Evolutionary conservation across 805 yeast species (phyloP).

Genomic region (Millerozyma miso): DNA sequence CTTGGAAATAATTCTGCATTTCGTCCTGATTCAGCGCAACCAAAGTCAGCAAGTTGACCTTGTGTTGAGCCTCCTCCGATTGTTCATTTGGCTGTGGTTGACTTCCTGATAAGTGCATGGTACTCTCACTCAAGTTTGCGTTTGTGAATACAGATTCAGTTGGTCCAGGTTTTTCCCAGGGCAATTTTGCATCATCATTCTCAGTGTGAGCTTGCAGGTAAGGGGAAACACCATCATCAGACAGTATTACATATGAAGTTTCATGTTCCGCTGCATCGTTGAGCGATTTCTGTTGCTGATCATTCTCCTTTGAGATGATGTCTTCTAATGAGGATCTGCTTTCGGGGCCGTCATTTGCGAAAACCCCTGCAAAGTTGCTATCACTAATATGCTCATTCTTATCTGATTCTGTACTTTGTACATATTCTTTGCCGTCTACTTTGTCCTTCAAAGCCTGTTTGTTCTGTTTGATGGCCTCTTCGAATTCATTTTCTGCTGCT

Average conservation of each 20-base stretch:
- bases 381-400: not conserved
- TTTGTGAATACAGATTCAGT: not conserved
- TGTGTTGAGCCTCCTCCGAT: not conserved
- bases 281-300: not conserved
- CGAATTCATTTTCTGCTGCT: not conserved
- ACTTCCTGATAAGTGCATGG: not conserved
- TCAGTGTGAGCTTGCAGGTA: slow-evolving; percentile 3
- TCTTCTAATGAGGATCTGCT: not conserved
- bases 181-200: slow-evolving; percentile 2
- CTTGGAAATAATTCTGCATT: not conserved
- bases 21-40: not conserved
- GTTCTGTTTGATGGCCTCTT: not conserved
- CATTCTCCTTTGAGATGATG: not conserved
- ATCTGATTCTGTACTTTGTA: not conserved
- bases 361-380: not conserved
- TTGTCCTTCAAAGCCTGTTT: not conserved
- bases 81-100: not conserved
- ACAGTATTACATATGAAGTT: not conserved
- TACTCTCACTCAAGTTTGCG: not conserved
- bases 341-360: not conserved
- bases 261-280: not conserved
- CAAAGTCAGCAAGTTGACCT: not conserved
- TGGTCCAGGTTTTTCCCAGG: slow-evolving; percentile 7
- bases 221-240: not conserved
- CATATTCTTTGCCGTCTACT: not conserved